Conservation (phyloP, 2,329 filamentous ascomycete genomes). For the Fusarium sp. region DNA sequence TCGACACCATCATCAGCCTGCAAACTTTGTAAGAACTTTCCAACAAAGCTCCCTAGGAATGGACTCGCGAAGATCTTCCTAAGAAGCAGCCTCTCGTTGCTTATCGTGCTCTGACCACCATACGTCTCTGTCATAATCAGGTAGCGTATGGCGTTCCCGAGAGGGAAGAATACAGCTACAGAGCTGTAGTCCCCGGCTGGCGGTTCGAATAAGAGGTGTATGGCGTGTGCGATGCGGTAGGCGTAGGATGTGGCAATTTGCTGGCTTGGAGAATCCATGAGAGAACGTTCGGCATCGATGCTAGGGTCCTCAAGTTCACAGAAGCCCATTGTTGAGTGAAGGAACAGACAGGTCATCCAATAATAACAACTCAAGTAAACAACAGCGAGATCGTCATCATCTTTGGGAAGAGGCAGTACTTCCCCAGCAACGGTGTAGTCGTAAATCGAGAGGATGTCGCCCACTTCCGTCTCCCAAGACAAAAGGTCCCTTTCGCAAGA, state of each 20-base stretch:
- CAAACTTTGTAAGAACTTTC: constrained; percentile 5
- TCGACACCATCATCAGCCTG: constrained; percentile 25
- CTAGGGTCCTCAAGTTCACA: background rate
- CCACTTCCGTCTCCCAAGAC: background rate
- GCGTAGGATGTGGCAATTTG: constrained; percentile 12
- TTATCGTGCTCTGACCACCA: background rate
- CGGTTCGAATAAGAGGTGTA: background rate
- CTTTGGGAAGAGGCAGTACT: background rate
- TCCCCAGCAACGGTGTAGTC: constrained; percentile 15
- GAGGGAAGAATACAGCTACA: constrained; percentile 1
- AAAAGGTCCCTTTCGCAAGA: constrained; percentile 1
- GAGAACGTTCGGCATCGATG: rapidly evolving
- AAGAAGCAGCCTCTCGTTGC: constrained; percentile 4
- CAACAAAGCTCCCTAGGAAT: constrained; percentile 12
- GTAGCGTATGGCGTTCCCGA: constrained; percentile 20
- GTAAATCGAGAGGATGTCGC: background rate
- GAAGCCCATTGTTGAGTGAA: constrained; percentile 19
- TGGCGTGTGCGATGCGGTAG: background rate
- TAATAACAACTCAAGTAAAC: constrained; percentile 20
- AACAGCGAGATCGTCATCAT: constrained; percentile 7
- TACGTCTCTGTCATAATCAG: constrained; percentile 21
- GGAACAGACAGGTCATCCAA: constrained; percentile 25
- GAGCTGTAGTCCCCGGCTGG: constrained; percentile 15
- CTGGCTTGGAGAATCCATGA: background rate
- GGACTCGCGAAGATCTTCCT: constrained; percentile 11